A percentile compares a stretch with the other conserved stretches of the same genome.
phyloP scores from a whole-genome alignment of 495 filamentous ascomycete genomes.

The Hypoxylon lenormandii region DNA sequence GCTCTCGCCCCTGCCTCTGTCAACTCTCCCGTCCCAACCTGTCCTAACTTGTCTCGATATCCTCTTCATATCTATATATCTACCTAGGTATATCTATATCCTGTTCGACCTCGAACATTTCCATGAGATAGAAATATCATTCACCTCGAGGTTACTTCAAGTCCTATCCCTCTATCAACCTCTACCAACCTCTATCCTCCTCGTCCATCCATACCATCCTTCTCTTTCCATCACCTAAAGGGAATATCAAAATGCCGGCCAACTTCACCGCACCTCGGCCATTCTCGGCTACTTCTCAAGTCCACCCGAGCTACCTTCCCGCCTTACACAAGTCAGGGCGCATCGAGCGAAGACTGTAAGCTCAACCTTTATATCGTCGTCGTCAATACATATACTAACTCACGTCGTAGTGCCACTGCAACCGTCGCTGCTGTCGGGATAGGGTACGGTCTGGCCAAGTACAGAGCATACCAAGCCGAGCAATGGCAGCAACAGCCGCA shows the following conservation, averaged over 20 bases:
- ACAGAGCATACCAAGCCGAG: constrained; percentile 47
- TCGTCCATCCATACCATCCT: neutral
- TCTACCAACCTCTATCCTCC: neutral
- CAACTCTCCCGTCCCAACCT: neutral
- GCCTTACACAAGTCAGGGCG: constrained; percentile 51
- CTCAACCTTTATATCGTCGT: constrained; percentile 1
- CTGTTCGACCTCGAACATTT: too few species aligned
- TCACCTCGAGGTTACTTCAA: neutral
- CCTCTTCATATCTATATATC: neutral
- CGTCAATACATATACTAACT: constrained; percentile 11
- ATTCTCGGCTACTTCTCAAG: constrained; percentile 57
- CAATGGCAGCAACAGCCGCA: constrained; percentile 40
- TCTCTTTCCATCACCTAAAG: constrained; percentile 1
- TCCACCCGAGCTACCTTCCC: constrained; percentile 59
- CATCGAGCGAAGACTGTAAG: constrained; percentile 56
- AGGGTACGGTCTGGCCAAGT: constrained; percentile 57
- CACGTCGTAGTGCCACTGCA: constrained; percentile 52
- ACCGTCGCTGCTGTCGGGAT: constrained; percentile 56
- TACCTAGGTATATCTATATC: too few species aligned
- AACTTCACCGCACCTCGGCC: constrained; percentile 44
- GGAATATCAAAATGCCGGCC: constrained; percentile 45
- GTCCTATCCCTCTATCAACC: neutral
- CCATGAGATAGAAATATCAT: neutral
- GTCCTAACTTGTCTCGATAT: neutral
- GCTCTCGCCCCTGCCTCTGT: too few species aligned